Evolutionary conservation across 768 basidiomycete genomes (phyloP), one percentile per base, ranked within the genome.

Genomic region (Plicaturopsis crispa): DNA sequence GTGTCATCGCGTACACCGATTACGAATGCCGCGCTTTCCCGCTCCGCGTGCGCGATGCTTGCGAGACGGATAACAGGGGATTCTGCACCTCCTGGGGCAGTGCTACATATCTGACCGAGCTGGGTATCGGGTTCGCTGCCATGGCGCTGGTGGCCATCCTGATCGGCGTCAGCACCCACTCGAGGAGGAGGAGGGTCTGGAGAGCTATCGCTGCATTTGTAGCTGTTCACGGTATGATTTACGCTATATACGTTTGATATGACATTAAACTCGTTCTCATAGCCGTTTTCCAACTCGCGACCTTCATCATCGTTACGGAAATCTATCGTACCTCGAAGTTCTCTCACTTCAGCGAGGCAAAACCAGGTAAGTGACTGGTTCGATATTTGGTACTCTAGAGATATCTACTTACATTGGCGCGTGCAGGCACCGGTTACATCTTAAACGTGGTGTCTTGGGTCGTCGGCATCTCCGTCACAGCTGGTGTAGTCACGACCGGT

Each of bases 101-200:
- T 32, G 85, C 84, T 12, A 70, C 70, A 2, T 88, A 84, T 52
- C 59, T 73, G 33, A 65, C 70, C n/a, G 73, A 82, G 52, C 55
- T 86, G 7, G 73, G 73, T 31, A 66, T 78, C 22, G 79, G 83
- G 3, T 81, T 82, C 53, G 78, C 72, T 6, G 68, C 62, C 33
- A 59, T 78, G 19, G 73, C 81, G 3, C 57, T 83, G 24, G 50
- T 68, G 1, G 63, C 81, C 6, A 66, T 88, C 34, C 50, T 79
- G 30, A 66, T 87, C 41, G 84, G 85, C 3, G 68, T 84, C 14
- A 83, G 72, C 50, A 85, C 85, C 0, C 76, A 76, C 49, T 83
- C 83, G 12, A 67, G 84, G 36, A 67, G 85, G 46, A 66, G 83
- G 41, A 73, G 85, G 46, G 78, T 86, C 22, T 88, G 85, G 85